These are phyloP conservation scores for Spergularia marina DNA, from an alignment of 148 eudicot genomes.

Conservation along the genomic window DNA sequence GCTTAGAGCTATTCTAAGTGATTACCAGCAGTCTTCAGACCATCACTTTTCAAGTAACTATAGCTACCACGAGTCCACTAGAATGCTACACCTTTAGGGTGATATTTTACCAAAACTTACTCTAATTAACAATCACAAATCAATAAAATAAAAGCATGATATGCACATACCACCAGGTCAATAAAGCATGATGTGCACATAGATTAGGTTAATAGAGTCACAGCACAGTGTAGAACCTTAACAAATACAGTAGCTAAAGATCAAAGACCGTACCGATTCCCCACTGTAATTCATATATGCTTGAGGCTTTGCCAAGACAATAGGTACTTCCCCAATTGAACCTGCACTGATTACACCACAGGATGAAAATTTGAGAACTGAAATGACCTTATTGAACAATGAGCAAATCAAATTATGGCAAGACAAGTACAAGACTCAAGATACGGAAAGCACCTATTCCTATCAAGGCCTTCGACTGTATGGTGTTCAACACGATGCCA, in stretches of 20 bases:
- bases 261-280: slow-evolving; percentile 62
- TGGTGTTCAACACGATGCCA: slow-evolving; percentile 81
- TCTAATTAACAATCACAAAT: neutral
- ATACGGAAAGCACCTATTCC: slow-evolving; percentile 65
- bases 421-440: neutral
- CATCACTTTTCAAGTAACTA: neutral
- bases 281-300: slow-evolving; percentile 95
- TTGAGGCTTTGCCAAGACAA: slow-evolving; percentile 89
- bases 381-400: neutral
- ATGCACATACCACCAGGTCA: too few species aligned
- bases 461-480: slow-evolving; percentile 90
- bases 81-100: neutral
- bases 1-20: neutral
- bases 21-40: neutral
- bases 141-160: neutral
- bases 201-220: neutral
- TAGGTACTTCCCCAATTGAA: slow-evolving; percentile 83
- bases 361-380: slow-evolving; percentile 23
- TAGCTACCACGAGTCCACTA: neutral
- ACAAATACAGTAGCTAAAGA: slow-evolving; percentile 12
- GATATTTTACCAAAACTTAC: neutral
- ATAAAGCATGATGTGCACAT: neutral
- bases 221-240: neutral
- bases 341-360: slow-evolving; percentile 60
- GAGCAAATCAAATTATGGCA: neutral